Base-by-base conservation (phyloP, 1,284 basidiomycete genomes). In the Rhodotorula sp. region DNA sequence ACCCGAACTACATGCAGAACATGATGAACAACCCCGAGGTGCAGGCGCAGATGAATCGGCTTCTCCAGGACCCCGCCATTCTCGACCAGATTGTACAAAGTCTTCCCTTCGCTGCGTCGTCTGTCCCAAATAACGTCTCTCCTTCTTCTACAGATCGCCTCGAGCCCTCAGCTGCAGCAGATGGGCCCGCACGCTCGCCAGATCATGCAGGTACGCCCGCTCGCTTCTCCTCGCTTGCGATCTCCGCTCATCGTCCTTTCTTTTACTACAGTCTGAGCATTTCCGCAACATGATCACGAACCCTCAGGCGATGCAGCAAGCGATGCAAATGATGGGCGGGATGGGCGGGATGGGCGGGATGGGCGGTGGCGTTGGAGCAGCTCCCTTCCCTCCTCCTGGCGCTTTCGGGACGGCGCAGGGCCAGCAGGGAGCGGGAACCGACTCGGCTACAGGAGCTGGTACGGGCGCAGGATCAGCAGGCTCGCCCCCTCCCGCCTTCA, bases 21-120 rank as follows among this genome's bases (percentile, higher is more conserved):
- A 88, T 95, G 87, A 86, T 94, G 84, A 87, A 89, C 77, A 89
- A 87, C 51, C 93, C 90, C 1, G 84, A 89, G 72, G 90, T 92
- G 73, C 78, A 91, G 54, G 85, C 88, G 72, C 88, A 90, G 79
- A 89, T 91, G 86, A 85, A 86, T 22, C 77, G 81, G 4, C 84
- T 91, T 80, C 87, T 94, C 85, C 85, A 86, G 10, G 87, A 91
- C 74, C 92, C 92, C 0, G 87, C 86, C 28, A 83, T 96, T 62
- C 82, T 96, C 60, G 94, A 96, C 70, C 91, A 84, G 74, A 63
- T 77, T 37, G 82, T 83, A 52, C 62, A 81, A 81, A 34, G 6
- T 34, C 5, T 67, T 31, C 6, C 2, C n/a, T 44, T 16, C n/a
- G 1, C 44, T 50, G 22, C 37, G 37, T 51, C 34, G n/a, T 44